phyloP scores from a whole-genome alignment of 305 asterid species.

The Striga hermonthica region DNA sequence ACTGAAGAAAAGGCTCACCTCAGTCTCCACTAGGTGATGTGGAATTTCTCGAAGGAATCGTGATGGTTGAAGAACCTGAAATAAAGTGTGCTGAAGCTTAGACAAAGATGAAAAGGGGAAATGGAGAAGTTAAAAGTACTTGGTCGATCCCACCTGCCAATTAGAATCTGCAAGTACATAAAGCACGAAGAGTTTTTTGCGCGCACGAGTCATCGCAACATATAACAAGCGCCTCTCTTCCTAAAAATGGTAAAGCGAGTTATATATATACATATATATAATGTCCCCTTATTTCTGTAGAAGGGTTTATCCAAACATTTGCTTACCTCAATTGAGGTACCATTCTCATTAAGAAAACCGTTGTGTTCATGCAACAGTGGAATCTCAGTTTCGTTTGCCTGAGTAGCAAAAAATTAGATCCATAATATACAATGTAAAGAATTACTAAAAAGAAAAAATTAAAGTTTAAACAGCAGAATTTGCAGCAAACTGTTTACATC shows the following conservation, averaged over 20 bases:
- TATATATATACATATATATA: slow-evolving; percentile 27
- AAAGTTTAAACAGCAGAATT: slow-evolving; percentile 1
- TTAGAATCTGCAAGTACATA: slow-evolving; percentile 76
- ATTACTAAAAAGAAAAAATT: slow-evolving; percentile 13
- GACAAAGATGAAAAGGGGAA: slow-evolving; percentile 28
- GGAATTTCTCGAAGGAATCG: slow-evolving; percentile 95
- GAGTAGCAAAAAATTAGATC: slow-evolving; percentile 36
- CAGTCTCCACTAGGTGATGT: slow-evolving; percentile 59
- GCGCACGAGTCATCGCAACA: slow-evolving; percentile 97
- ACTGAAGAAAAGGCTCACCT: slow-evolving; percentile 41
- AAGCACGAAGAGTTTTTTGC: slow-evolving; percentile 71
- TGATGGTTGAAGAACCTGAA: slow-evolving; percentile 93
- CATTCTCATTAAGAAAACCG: slow-evolving; percentile 61
- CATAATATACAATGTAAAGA: neutral
- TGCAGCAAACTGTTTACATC: slow-evolving; percentile 22
- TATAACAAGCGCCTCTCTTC: slow-evolving; percentile 96
- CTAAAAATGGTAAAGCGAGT: slow-evolving; percentile 44
- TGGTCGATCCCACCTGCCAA: slow-evolving; percentile 71
- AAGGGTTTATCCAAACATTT: slow-evolving; percentile 27
- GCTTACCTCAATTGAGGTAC: slow-evolving; percentile 69
- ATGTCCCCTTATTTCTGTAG: neutral
- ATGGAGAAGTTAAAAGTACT: slow-evolving; percentile 29
- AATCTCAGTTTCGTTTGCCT: slow-evolving; percentile 94
- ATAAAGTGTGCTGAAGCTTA: slow-evolving; percentile 33
- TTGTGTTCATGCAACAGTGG: slow-evolving; percentile 85